phyloP scores from a whole-genome alignment of 371 early-diverging fungal genomes.

The Mycotypha africana region DNA sequence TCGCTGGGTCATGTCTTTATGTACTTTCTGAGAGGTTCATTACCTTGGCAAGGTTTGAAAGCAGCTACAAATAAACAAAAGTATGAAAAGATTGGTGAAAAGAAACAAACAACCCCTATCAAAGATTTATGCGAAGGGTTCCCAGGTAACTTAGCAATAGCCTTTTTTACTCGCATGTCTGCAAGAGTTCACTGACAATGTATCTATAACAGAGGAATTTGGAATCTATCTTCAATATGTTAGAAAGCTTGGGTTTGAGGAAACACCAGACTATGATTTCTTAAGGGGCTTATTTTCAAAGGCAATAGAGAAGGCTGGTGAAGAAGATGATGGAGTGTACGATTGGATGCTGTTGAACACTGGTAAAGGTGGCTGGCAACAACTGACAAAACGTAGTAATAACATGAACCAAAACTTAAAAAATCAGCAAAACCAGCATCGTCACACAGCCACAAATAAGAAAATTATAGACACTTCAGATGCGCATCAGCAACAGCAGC shows the following conservation, averaged over 20 bases:
- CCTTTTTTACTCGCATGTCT: background rate
- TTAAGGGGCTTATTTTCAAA: constrained; percentile 78
- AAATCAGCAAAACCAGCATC: constrained; percentile 6
- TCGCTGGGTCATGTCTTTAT: constrained; percentile 97
- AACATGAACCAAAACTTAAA: too few species aligned
- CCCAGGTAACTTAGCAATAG: constrained; percentile 39
- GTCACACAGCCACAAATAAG: constrained; percentile 13
- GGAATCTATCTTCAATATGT: constrained; percentile 66
- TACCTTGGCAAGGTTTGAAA: constrained; percentile 98
- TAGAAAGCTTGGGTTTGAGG: constrained; percentile 87
- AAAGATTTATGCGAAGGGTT: constrained; percentile 86
- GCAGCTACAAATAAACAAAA: constrained; percentile 97
- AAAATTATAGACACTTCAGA: constrained; percentile 1
- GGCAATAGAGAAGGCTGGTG: constrained; percentile 63
- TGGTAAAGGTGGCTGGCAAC: constrained; percentile 46
- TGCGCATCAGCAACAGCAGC: background rate
- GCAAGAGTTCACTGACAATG: background rate
- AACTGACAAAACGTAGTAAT: constrained; percentile 11
- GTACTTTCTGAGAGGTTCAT: constrained; percentile 92
- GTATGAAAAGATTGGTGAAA: constrained; percentile 96
- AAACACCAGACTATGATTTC: constrained; percentile 89
- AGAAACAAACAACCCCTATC: constrained; percentile 85
- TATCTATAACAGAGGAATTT: constrained; percentile 62
- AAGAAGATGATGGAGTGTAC: constrained; percentile 79
- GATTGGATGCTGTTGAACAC: constrained; percentile 76